Base-by-base conservation (phyloP, 371 early-diverging fungal species). In the Mortierella sp. region DNA sequence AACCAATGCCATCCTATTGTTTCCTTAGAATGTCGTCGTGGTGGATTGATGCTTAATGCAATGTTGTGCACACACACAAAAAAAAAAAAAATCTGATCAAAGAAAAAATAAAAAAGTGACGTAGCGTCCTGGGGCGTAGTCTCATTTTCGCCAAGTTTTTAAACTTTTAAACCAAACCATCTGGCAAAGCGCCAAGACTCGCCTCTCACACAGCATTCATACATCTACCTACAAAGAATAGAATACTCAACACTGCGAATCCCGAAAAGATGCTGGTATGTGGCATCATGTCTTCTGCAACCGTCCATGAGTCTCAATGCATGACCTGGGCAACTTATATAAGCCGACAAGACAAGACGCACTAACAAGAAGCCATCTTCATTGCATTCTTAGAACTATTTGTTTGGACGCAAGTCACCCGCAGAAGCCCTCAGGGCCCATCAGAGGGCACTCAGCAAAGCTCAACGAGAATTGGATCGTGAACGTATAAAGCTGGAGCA, bases 391-490 rank as follows among this genome's bases (percentile, higher is more conserved):
- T 73, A 91, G 92, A 89, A 92, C 68, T 87, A 89, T 65, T 79
- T 92, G 64, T 92, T 92, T 86, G 92, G 92, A 40, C 87, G 90
- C 33, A 91, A 92, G 83, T 93, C 96, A 16, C 98, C 99, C 1
- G 94, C 93, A 55, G 98, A 98, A 83, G 77, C 95, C 76, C 90
- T 98, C 74, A 93, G 96, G 70, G 92, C 95, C 84, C 95, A 98
- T 85, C 94, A 96, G 84, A 92, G 99, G 36, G 88, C 94, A 5
- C 91, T 98, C 36, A 90, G 86, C 58, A 94, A 94, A 77, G 97
- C 98, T 0, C 94, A 96, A 80, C 90, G 98, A n/a, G 97, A 98
- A 76, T 87, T 98, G 48, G 97, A 97, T 84, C 87, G 97, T 9
- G 98, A 98, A 82, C 79, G 96, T 43, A 85, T 87, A 22, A 96